Percentiles rank a stretch among this genome's conserved stretches.
These are phyloP conservation scores for Trichoderma atroviride DNA, from an alignment of 2,329 filamentous ascomycete genomes.

Conservation along the genomic window DNA sequence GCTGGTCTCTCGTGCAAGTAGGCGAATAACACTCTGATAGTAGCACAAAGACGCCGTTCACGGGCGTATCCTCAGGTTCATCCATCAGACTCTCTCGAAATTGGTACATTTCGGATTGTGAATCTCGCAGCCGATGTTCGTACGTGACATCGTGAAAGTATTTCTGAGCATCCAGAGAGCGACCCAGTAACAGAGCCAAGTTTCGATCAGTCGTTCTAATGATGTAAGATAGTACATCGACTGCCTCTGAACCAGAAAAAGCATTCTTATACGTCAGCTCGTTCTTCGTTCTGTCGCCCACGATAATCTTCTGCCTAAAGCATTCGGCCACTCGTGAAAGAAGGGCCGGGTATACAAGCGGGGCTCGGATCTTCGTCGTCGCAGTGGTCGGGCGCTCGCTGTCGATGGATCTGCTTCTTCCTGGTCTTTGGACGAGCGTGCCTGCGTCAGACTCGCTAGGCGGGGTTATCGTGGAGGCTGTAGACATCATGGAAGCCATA, in stretches of 20 bases:
- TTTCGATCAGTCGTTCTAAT: slow-evolving; percentile 97
- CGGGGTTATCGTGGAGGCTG: slow-evolving; percentile 69
- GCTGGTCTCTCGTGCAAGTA: slow-evolving; percentile 90
- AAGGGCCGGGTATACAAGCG: slow-evolving; percentile 90
- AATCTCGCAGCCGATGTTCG: slow-evolving; percentile 91
- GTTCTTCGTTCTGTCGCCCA: slow-evolving; percentile 92
- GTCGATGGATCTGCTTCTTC: slow-evolving; percentile 58
- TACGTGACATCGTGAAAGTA: slow-evolving; percentile 99
- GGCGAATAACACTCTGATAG: slow-evolving; percentile 97
- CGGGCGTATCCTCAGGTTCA: slow-evolving; percentile 67
- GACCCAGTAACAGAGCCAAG: slow-evolving; percentile 83
- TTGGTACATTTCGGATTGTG: slow-evolving; percentile 93
- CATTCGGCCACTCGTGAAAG: slow-evolving; percentile 91
- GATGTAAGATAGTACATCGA: slow-evolving; percentile 93
- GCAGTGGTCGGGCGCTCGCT: slow-evolving; percentile 60
- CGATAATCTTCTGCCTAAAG: slow-evolving; percentile 84
- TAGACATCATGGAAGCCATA: slow-evolving; percentile 93
- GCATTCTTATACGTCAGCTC: slow-evolving; percentile 96
- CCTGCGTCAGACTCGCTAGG: slow-evolving; percentile 55
- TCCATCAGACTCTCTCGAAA: slow-evolving; percentile 93
- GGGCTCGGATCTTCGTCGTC: slow-evolving; percentile 64
- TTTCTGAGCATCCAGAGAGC: slow-evolving; percentile 94
- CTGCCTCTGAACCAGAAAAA: slow-evolving; percentile 92
- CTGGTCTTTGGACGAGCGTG: slow-evolving; percentile 58
- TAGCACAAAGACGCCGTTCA: slow-evolving; percentile 95